Conservation (phyloP, 352 stramenopile species). For the Albugo candida region DNA sequence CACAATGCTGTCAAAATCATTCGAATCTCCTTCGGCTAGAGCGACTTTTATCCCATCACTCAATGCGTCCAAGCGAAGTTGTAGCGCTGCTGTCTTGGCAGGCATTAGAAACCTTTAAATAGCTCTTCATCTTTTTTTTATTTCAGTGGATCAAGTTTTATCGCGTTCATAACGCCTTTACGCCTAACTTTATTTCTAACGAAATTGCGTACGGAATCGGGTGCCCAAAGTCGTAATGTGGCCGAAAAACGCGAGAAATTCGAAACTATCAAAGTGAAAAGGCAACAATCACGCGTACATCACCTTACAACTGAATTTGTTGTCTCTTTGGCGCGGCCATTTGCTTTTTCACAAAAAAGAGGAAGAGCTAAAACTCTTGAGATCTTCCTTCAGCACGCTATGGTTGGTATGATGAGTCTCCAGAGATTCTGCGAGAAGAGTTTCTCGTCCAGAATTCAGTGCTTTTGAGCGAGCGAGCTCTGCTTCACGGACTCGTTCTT, state of each 20-base stretch:
- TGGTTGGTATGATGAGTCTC: slow-evolving; percentile 45
- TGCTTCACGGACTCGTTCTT: slow-evolving; percentile 36
- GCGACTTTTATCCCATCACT: slow-evolving; percentile 45
- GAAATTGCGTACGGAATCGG: too few relatives aligned
- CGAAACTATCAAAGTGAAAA: too few relatives aligned
- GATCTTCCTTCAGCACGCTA: slow-evolving; percentile 47
- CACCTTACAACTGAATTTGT: background rate
- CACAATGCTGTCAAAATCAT: slow-evolving; percentile 10
- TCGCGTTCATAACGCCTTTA: too few relatives aligned
- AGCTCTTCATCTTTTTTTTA: background rate
- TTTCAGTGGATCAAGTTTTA: background rate
- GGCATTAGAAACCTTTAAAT: background rate
- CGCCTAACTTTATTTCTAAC: too few relatives aligned
- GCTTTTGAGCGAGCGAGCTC: too few relatives aligned
- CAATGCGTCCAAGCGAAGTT: slow-evolving; percentile 50
- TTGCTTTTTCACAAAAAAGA: slow-evolving; percentile 54
- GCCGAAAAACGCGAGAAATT: too few relatives aligned
- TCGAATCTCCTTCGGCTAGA: slow-evolving; percentile 31
- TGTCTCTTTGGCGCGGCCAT: background rate
- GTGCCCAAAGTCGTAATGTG: too few relatives aligned
- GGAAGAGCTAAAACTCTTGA: slow-evolving; percentile 75
- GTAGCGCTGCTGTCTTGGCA: slow-evolving; percentile 32
- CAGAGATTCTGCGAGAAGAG: slow-evolving; percentile 26
- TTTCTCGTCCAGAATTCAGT: slow-evolving; percentile 40
- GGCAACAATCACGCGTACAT: background rate